phyloP scores from a whole-genome alignment of 2,329 filamentous ascomycete species.

The Talaromyces sp. region DNA sequence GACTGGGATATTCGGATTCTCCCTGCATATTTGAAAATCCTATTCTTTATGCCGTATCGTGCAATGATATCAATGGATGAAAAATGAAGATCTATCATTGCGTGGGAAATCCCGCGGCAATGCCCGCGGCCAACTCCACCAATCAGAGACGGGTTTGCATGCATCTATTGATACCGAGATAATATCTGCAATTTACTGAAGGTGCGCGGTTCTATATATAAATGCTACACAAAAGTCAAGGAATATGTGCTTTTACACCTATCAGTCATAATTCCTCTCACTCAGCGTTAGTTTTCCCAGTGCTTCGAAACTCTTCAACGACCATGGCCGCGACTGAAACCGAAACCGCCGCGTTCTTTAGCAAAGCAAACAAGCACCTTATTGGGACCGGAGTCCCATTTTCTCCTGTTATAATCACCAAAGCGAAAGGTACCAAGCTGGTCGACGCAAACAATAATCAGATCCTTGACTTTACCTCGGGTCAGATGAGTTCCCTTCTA shows the following conservation, averaged over 20 bases:
- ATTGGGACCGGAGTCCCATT: constrained; percentile 28
- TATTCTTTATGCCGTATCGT: background rate
- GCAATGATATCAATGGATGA: background rate
- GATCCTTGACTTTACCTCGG: constrained; percentile 56
- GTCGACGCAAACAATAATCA: constrained; percentile 39
- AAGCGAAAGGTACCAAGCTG: constrained; percentile 42
- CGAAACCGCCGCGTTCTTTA: constrained; percentile 23
- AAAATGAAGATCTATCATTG: background rate
- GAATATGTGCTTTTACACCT: too few species aligned
- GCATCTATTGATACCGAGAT: background rate
- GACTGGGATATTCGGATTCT: constrained; percentile 9
- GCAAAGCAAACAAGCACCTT: constrained; percentile 35
- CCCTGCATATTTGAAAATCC: background rate
- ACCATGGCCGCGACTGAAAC: too few species aligned
- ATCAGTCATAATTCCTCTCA: too few species aligned
- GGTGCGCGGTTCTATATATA: background rate
- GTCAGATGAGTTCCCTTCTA: constrained; percentile 56
- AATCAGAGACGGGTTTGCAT: background rate
- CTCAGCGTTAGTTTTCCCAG: too few species aligned
- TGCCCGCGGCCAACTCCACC: background rate
- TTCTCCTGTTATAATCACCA: constrained; percentile 39
- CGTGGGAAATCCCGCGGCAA: background rate
- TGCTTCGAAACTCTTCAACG: too few species aligned
- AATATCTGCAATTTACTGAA: background rate
- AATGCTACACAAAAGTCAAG: too few species aligned